Base-by-base conservation (phyloP, 2,329 filamentous ascomycete species). In the Mycosphaerella sp. region DNA sequence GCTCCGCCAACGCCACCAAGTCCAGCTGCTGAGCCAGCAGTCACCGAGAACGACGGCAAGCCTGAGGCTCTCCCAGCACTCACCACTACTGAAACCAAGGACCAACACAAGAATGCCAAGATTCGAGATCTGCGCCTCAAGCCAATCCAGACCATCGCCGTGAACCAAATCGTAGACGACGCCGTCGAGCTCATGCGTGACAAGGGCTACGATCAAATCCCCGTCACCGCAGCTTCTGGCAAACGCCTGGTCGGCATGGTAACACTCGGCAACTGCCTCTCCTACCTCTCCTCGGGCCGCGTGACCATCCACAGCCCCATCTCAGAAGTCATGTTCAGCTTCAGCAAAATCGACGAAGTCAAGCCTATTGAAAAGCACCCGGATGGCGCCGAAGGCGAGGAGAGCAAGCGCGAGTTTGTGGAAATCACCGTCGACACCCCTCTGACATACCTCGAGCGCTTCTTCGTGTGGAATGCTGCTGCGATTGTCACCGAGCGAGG, bases 171-270 rank as follows among this genome's bases (percentile, higher is more conserved):
- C 2, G 95, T 90, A 72, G 80, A 87, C 57, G 87, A 91, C 59
- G 93, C 94, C 47, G 89, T 97, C 59, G 93, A 98, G 74, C 90
- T 87, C 55, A 97, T 98, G 93, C 88, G 91, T 61, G 93, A 98
- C 66, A 95, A 93, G 74, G 89, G 89, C 56, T 98, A 96, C 69
- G 94, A 98, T 67, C 94, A 98, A 73, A 85, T 98, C 37, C 93
- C 93, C 39, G 93, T 98, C 13, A 84, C 94, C 7, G 78, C 83
- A 0, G 73, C 82, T 14, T 79, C 79, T 4, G 82, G 82, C 57
- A 58, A 61, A 14, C 84, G 82, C 64, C 85, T 98, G 6, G 89
- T 95, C 44, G 93, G 93, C 30, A 81, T 98, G 6, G 87, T 98
- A 35, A 98, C 93, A 0, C 81, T 98, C 25, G 93, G 94, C 40